phyloP scores from a whole-genome alignment of 2,329 filamentous ascomycete species.

The Cladophialophora bantiana region DNA sequence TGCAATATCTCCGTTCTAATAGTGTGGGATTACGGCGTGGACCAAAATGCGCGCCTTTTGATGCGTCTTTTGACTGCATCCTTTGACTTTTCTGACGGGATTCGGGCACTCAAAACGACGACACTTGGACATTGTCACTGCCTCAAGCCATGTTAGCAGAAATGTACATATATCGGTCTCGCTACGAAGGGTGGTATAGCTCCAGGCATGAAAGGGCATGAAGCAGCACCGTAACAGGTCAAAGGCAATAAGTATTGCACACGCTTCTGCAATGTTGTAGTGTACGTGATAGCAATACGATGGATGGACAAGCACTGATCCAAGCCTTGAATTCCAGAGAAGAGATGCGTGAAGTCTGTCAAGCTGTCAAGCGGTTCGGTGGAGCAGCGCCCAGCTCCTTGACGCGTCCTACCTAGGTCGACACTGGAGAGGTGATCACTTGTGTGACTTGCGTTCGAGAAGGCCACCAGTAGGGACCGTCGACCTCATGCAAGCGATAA shows the following conservation, averaged over 20 bases:
- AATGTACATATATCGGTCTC: conserved; percentile 29
- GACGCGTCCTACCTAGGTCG: not conserved
- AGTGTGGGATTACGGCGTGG: conserved; percentile 13
- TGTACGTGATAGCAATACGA: conserved; percentile 4
- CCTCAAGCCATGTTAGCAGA: conserved; percentile 24
- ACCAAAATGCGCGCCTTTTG: conserved; percentile 13
- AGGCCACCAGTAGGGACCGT: not conserved
- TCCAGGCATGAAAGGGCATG: conserved; percentile 17
- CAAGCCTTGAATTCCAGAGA: not conserved
- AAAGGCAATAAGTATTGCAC: not conserved
- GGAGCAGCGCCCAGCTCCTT: not conserved
- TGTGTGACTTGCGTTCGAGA: not conserved
- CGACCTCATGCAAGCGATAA: not conserved
- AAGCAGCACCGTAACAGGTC: conserved; percentile 7
- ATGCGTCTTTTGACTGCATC: conserved; percentile 31
- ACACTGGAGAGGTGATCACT: not conserved
- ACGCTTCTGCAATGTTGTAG: not conserved
- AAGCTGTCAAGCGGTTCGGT: no score
- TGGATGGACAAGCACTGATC: conserved; percentile 6
- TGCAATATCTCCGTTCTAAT: conserved; percentile 32
- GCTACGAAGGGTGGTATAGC: conserved; percentile 12
- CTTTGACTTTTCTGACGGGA: conserved; percentile 31
- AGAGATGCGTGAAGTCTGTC: not conserved
- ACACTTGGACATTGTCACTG: conserved; percentile 24
- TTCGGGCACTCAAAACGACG: conserved; percentile 21